Evolutionary conservation across 2,329 filamentous ascomycete species (phyloP).

Genomic region (Colletotrichum eremochloae): DNA sequence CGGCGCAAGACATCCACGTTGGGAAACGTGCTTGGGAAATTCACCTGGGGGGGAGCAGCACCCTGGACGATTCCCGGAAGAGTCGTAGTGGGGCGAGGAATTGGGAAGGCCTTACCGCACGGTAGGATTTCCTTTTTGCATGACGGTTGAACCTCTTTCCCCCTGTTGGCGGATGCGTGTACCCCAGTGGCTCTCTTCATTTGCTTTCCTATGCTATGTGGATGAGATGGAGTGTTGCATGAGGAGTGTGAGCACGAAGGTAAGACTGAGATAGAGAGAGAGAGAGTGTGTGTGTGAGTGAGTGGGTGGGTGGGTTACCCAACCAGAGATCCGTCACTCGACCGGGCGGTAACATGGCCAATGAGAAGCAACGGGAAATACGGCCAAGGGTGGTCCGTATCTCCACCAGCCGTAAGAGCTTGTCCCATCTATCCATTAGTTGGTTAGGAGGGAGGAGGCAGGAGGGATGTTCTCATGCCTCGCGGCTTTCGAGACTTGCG

Average conservation of each 20-base stretch:
- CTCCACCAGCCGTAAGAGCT: slow-evolving; percentile 21
- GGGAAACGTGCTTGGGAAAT: slow-evolving; percentile 14
- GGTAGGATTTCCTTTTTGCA: slow-evolving; percentile 27
- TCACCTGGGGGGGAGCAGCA: not conserved
- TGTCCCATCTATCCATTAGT: slow-evolving; percentile 23
- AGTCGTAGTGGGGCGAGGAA: slow-evolving; percentile 29
- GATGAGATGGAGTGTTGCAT: slow-evolving; percentile 29
- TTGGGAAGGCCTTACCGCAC: slow-evolving; percentile 11
- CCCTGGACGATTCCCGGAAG: slow-evolving; percentile 12
- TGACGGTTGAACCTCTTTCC: slow-evolving; percentile 9
- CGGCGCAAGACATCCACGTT: slow-evolving; percentile 14
- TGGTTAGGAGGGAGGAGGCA: slow-evolving; percentile 8
- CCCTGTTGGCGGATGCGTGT: slow-evolving; percentile 15
- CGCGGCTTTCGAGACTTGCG: slow-evolving; percentile 6
- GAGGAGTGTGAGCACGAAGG: slow-evolving; percentile 15
- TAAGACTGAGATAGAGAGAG: not conserved
- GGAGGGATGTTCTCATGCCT: not conserved
- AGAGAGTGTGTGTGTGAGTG: not conserved
- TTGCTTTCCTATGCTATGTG: not conserved
- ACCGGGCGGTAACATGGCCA: slow-evolving; percentile 52
- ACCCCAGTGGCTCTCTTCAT: slow-evolving; percentile 24
- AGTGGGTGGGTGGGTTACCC: slow-evolving; percentile 31
- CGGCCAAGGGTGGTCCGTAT: slow-evolving; percentile 23
- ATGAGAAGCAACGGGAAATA: slow-evolving; percentile 40
- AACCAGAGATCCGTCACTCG: slow-evolving; percentile 47